A percentile compares a stretch with the other conserved stretches of the same genome.
Evolutionary conservation across 1,284 basidiomycete species (phyloP).

Genomic region (Sutorius eximius): DNA sequence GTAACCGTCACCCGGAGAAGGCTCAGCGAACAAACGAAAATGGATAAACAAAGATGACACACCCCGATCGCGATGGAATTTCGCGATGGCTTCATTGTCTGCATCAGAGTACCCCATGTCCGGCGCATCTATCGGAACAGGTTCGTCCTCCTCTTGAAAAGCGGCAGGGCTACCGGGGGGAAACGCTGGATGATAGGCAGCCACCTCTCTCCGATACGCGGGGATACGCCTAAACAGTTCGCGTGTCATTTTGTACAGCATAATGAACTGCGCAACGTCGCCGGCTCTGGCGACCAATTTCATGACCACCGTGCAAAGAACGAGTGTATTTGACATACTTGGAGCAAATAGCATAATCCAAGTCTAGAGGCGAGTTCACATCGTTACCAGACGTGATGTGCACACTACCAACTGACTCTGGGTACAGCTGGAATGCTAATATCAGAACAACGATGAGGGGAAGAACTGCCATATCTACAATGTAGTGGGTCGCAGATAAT

Average conservation of each 20-base stretch:
- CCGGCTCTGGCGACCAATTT: constrained; percentile 1
- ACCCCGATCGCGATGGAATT: constrained; percentile 39
- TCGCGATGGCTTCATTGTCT: constrained; percentile 55
- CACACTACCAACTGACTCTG: constrained; percentile 28
- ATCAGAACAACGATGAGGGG: background rate
- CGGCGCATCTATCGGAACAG: constrained; percentile 43
- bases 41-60: constrained; percentile 1
- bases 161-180: constrained; percentile 45
- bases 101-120: constrained; percentile 54
- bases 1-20: background rate
- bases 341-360: constrained; percentile 16
- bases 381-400: constrained; percentile 32
- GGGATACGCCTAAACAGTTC: constrained; percentile 49
- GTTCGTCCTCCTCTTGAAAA: constrained; percentile 30
- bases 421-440: constrained; percentile 26
- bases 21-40: background rate
- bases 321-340: constrained; percentile 2
- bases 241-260: constrained; percentile 21
- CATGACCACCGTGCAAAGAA: background rate
- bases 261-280: constrained; percentile 12
- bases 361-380: constrained; percentile 21
- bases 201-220: constrained; percentile 53
- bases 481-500: constrained; percentile 8
- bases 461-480: constrained; percentile 2
- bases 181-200: constrained; percentile 50